Percentiles rank a stretch among this genome's conserved stretches.
These are phyloP conservation scores for Limtongozyma cylindracea DNA, from an alignment of 805 yeast species.

Conservation along the genomic window DNA sequence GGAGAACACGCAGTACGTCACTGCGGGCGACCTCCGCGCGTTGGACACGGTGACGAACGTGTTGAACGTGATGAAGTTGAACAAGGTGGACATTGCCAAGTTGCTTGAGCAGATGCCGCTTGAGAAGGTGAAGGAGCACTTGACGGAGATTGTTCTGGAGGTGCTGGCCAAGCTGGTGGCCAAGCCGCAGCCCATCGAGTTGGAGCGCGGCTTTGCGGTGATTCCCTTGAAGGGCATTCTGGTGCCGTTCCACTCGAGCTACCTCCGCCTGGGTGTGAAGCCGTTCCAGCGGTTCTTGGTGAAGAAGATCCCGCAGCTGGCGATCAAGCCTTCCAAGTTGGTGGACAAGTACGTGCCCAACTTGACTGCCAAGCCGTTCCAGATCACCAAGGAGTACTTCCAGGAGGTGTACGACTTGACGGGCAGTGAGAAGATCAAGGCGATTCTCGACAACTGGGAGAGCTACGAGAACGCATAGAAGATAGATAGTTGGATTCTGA, in stretches of 20 bases:
- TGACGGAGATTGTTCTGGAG: slow-evolving; percentile 71
- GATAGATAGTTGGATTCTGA: slow-evolving; percentile 1
- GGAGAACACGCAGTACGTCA: slow-evolving; percentile 93
- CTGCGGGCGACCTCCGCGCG: slow-evolving; percentile 96
- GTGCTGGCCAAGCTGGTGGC: slow-evolving; percentile 59
- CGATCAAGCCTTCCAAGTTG: slow-evolving; percentile 84
- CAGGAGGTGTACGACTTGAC: slow-evolving; percentile 88
- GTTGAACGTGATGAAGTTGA: slow-evolving; percentile 75
- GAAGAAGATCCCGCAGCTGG: slow-evolving; percentile 86
- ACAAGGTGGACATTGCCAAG: slow-evolving; percentile 82
- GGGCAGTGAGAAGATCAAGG: slow-evolving; percentile 72
- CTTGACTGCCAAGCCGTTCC: slow-evolving; percentile 93
- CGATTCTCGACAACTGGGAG: slow-evolving; percentile 90
- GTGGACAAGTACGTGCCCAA: slow-evolving; percentile 94
- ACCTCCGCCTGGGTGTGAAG: slow-evolving; percentile 93
- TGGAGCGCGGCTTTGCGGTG: slow-evolving; percentile 95
- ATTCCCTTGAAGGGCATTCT: slow-evolving; percentile 96
- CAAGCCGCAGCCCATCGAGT: slow-evolving; percentile 89
- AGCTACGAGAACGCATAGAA: slow-evolving; percentile 30
- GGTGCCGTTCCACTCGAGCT: slow-evolving; percentile 99
- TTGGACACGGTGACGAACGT: slow-evolving; percentile 85
- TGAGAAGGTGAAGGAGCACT: slow-evolving; percentile 74
- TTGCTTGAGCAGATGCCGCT: slow-evolving; percentile 60
- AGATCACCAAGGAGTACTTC: slow-evolving; percentile 89
- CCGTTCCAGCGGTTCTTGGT: slow-evolving; percentile 95